Evolutionary conservation across 1,284 basidiomycete genomes (phyloP).

Genomic region (Filobasidium uniguttulatum): DNA sequence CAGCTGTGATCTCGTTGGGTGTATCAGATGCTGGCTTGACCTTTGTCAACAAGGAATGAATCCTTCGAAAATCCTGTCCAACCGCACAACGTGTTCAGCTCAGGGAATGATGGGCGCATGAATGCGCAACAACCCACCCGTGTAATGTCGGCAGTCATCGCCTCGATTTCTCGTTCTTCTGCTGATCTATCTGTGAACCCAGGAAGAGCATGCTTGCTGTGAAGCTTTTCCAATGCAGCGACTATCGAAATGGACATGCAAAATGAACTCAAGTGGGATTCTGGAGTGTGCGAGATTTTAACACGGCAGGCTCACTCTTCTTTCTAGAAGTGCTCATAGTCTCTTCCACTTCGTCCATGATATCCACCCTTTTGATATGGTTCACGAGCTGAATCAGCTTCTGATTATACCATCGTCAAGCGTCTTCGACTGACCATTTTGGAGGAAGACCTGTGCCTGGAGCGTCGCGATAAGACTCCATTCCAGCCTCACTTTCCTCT

Average conservation of each 20-base stretch:
- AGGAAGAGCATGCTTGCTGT: slow-evolving; percentile 88
- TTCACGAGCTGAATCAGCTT: no score
- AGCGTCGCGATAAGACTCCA: slow-evolving; percentile 42
- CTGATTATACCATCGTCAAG: no score
- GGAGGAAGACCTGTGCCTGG: slow-evolving; percentile 46
- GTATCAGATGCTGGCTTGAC: slow-evolving; percentile 32
- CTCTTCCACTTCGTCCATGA: slow-evolving; percentile 73
- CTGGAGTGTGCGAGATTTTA: slow-evolving; percentile 7
- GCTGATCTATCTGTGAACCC: slow-evolving; percentile 86
- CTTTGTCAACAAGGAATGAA: slow-evolving; percentile 55
- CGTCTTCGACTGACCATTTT: slow-evolving; percentile 45
- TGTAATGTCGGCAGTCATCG: slow-evolving; percentile 74
- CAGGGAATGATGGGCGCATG: slow-evolving; percentile 13
- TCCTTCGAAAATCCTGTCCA: slow-evolving; percentile 65
- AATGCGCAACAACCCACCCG: slow-evolving; percentile 41
- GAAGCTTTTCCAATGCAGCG: slow-evolving; percentile 70
- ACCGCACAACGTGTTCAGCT: no score
- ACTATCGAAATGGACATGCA: slow-evolving; percentile 45
- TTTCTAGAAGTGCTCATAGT: slow-evolving; percentile 52
- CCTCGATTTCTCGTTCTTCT: slow-evolving; percentile 89
- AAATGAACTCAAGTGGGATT: neutral
- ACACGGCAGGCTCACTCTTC: slow-evolving; percentile 55
- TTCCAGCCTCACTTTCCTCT: slow-evolving; percentile 14
- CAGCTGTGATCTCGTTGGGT: slow-evolving; percentile 52
- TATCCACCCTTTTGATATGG: slow-evolving; percentile 57